These are phyloP conservation scores for Cyberlindnera euphorbiiphila DNA, from an alignment of 805 yeast genomes.

Conservation along the genomic window DNA sequence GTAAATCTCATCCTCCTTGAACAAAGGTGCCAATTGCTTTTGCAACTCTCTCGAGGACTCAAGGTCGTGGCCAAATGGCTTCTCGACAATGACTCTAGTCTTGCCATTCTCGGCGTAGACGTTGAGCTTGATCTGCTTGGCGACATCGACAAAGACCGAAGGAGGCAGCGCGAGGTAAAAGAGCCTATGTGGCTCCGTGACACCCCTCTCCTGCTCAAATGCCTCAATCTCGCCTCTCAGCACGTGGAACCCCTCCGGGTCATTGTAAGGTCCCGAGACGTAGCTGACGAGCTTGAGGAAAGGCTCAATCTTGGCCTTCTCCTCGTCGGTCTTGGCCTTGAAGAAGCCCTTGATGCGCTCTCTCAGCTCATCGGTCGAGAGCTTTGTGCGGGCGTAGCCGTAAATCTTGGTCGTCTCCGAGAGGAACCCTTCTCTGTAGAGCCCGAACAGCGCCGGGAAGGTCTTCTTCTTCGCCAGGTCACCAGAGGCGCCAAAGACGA, in stretches of 20 bases:
- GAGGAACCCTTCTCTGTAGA: constrained; percentile 71
- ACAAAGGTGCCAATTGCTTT: constrained; percentile 72
- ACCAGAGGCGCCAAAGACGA: constrained; percentile 93
- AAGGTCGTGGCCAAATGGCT: constrained; percentile 95
- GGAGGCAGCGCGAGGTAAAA: constrained; percentile 96
- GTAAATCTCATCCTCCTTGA: constrained; percentile 86
- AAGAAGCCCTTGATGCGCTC: constrained; percentile 62
- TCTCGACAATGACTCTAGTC: constrained; percentile 86
- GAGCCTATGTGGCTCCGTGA: constrained; percentile 64
- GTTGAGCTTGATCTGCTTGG: constrained; percentile 62
- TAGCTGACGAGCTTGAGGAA: constrained; percentile 68
- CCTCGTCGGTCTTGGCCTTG: constrained; percentile 44
- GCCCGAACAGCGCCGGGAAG: constrained; percentile 80
- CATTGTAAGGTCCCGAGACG: constrained; percentile 76
- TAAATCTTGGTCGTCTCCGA: constrained; percentile 68
- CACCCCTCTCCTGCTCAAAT: constrained; percentile 50
- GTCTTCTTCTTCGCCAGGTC: constrained; percentile 95
- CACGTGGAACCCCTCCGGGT: constrained; percentile 63
- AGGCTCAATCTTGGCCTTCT: constrained; percentile 44
- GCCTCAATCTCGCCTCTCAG: constrained; percentile 52
- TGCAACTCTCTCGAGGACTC: constrained; percentile 75
- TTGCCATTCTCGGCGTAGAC: constrained; percentile 66
- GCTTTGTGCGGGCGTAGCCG: constrained; percentile 88
- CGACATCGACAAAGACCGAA: constrained; percentile 78
- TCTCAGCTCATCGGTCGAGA: constrained; percentile 64